Evolutionary conservation across 2,329 filamentous ascomycete genomes (phyloP), one percentile per base, ranked within the genome.

Genomic region (Fusarium illudens): DNA sequence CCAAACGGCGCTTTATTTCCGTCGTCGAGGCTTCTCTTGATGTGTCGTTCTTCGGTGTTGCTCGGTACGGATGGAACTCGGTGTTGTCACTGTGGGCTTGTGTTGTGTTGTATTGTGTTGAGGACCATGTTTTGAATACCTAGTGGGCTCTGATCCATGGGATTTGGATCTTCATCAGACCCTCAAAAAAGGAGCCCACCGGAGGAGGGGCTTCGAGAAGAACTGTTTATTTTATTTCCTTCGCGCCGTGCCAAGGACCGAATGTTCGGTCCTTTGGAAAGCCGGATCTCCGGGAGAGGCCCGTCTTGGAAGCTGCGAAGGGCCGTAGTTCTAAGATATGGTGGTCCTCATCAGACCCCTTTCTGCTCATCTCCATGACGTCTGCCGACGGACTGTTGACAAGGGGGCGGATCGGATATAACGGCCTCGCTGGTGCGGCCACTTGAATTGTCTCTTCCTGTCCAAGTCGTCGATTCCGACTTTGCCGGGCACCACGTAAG

Each of bases 401-500:
- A 15, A 20, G 39, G 39, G 33, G 49, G 58, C 58, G 63, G 60
- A 62, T 68, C 64, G 64, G 64, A 52, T 70, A 72, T 69, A 70
- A 72, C 67, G 66, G 68, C 68, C 53, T 49, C n/a, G 46, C 30
- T 52, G 48, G 55, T 52, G 56, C 57, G 59, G 55, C 46, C 49
- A 19, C 32, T 39, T 39, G n/a, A n/a, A n/a, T n/a, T 39, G 19
- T 25, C 15, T 48, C 11, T 27, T 25, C 32, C 22, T 39, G 46
- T 39, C 54, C 51, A 66, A 54, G 60, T 22, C 54, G 52, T 34
- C 37, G 59, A 71, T 71, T 70, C 71, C 71, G 64, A 51, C 62
- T 72, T 73, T 73, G 68, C 71, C 71, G 71, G 62, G 44, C 59
- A 68, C 68, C 62, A 60, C 65, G 67, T 68, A 60, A 65, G 66